phyloP scores from a whole-genome alignment of 2,329 filamentous ascomycete genomes.

The Talaromyces islandicus region DNA sequence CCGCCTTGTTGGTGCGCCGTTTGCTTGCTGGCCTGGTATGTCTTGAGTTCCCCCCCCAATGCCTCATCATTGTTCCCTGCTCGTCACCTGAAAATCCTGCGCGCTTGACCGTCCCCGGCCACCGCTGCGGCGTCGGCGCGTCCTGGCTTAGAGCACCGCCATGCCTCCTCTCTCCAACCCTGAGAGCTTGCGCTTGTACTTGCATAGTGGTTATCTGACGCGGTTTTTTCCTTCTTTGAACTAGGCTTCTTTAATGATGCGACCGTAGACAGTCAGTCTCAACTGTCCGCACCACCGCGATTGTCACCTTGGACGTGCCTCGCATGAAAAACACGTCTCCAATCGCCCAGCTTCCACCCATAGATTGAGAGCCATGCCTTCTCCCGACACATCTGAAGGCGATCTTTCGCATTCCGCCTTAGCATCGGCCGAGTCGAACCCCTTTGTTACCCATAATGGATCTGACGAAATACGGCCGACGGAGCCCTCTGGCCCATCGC shows the following conservation, averaged over 20 bases:
- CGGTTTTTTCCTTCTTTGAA: background rate
- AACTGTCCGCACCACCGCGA: conserved; percentile 17
- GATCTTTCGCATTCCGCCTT: conserved; percentile 19
- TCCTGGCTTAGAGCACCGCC: background rate
- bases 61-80: background rate
- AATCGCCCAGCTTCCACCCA: background rate
- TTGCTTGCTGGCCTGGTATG: background rate
- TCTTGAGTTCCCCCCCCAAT: background rate
- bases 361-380: conserved; percentile 25
- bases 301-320: conserved; percentile 15
- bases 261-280: conserved; percentile 18
- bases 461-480: conserved; percentile 17
- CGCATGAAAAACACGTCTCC: conserved; percentile 16
- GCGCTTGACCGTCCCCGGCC: background rate
- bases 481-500: conserved; percentile 17
- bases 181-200: background rate
- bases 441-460: conserved; percentile 17
- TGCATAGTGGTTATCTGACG: background rate
- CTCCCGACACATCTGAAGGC: conserved; percentile 23
- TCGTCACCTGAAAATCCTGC: background rate
- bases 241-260: conserved; percentile 23
- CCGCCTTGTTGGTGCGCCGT: background rate
- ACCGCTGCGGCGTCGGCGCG: background rate
- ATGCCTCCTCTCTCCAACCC: background rate
- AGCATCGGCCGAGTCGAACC: conserved; percentile 18